Evolutionary conservation across 2,329 filamentous ascomycete genomes (phyloP).

Genomic region (Escovopsis sp.): DNA sequence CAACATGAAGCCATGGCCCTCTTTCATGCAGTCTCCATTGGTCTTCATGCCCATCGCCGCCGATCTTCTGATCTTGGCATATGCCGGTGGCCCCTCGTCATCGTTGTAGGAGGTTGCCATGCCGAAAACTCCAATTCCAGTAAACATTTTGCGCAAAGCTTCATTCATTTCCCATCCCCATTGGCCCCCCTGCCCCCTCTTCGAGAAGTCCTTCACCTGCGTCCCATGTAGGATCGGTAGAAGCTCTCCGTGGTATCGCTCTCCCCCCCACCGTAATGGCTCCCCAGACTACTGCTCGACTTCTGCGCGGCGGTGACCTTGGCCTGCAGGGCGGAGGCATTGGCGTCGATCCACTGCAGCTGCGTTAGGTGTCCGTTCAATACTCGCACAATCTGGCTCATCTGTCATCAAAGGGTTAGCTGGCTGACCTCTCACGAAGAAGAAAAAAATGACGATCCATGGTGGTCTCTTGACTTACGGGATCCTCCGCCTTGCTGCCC

Average conservation of each 20-base stretch:
- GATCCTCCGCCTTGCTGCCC: slow-evolving; percentile 74
- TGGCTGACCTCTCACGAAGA: slow-evolving; percentile 4
- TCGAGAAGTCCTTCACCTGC: slow-evolving; percentile 37
- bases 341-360: slow-evolving; percentile 83
- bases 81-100: no score
- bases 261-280: slow-evolving; percentile 42
- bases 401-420: slow-evolving; percentile 31
- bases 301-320: slow-evolving; percentile 77
- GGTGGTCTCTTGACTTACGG: slow-evolving; percentile 44
- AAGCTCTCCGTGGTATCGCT: slow-evolving; percentile 73
- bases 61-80: background rate
- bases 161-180: no score
- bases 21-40: slow-evolving; percentile 5
- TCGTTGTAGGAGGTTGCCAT: slow-evolving; percentile 1
- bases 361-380: slow-evolving; percentile 87
- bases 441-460: no score
- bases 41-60: background rate
- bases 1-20: no score
- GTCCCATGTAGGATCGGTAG: slow-evolving; percentile 73
- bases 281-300: slow-evolving; percentile 47
- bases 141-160: no score
- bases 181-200: no score
- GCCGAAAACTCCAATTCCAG: slow-evolving; percentile 6
- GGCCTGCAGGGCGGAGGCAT: slow-evolving; percentile 62
- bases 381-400: slow-evolving; percentile 89